Base-by-base conservation (phyloP, 208 protist genomes). In the Leishmania major region DNA sequence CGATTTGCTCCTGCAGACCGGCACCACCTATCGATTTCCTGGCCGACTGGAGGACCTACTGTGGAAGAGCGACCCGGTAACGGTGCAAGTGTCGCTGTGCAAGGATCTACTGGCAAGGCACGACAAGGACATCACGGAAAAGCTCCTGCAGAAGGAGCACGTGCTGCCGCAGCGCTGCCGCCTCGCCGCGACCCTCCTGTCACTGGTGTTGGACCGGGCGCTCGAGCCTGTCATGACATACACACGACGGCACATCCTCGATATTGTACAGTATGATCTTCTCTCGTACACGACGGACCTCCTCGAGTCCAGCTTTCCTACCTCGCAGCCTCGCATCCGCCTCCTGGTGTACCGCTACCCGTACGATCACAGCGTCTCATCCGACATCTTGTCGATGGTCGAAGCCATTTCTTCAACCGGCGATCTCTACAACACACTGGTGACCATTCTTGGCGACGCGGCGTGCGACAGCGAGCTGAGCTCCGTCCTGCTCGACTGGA, bases 401-500 rank as follows among this genome's bases (percentile, higher is more conserved):
- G 87, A 88, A 62, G 35, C 22, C 25, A 79, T 87, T 73, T 73
- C 51, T 49, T 81, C 40, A 17, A 89, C 70, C 78, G 57, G 85
- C 28, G 75, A 80, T 8, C 75, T 91, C 6, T 83, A 83, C 45
- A 67, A 73, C 51, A 86, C 84, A 51, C 83, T 92, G 77, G 66
- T 69, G n/a, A 84, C 83, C 10, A 76, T 86, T 49, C 83, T 94
- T 8, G 80, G 84, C 71, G 83, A 75, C 13, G 40, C 81, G 31
- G 88, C 88, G 55, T 88, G 86, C 57, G 82, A 89, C 31, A 57
- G 77, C 70, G 77, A 75, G 45, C 87, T 96, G 22, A 84, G 84
- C 25, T 53, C 67, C 6, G 78, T 88, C 43, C 73, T 96, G 74
- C 69, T 95, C 35, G 79, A 90, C 49, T 97, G 92, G 92, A 93